Base-by-base conservation (phyloP, 352 stramenopile genomes). In the Pythium volutum region DNA sequence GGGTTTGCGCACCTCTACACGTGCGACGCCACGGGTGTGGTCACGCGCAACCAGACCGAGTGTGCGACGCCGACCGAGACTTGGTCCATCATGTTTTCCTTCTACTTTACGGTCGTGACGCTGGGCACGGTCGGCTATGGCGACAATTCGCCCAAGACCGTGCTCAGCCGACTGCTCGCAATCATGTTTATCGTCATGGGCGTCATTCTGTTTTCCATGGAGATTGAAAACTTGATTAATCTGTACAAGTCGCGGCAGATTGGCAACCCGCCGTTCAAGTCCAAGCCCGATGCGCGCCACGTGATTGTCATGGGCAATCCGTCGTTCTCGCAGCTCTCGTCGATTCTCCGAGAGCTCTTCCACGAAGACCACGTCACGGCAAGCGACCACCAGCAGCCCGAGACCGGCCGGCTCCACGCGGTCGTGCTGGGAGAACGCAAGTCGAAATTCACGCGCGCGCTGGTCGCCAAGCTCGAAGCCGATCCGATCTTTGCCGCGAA, bases 111-210 rank as follows among this genome's bases (percentile, higher is more conserved):
- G 41, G 81, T 95, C 49, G 85, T 95, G 78, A 96, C 88, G 25
- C 78, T 96, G 33, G 87, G 83, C 27, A 96, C 88, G 0, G 88
- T 96, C 36, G 88, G 88, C 0, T 96, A 95, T 50, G 88, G 88
- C 18, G 88, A 96, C 69, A 93, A 94, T 42, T 50, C 82, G 1
- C 86, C 88, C 25, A 81, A 91, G 62, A 93, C 84, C 11, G 87
- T 93, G 18, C 74, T 88, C n/a, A 91, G 83, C 25, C 75, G 88
- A 2, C 69, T 94, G 34, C 75, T 95, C 29, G 83, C 79, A 12
- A 94, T 96, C 68, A 86, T 92, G 70, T 94, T 96, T 59, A 95
- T 96, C 58, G 74, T 93, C 51, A 89, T 93, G 67, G 84, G 85
- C 39, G 77, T 96, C 47, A 85, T 95, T 54, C 62, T 95, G 50